phyloP scores from a whole-genome alignment of 129 eudicot genomes.

The Smallanthus sonchifolius region DNA sequence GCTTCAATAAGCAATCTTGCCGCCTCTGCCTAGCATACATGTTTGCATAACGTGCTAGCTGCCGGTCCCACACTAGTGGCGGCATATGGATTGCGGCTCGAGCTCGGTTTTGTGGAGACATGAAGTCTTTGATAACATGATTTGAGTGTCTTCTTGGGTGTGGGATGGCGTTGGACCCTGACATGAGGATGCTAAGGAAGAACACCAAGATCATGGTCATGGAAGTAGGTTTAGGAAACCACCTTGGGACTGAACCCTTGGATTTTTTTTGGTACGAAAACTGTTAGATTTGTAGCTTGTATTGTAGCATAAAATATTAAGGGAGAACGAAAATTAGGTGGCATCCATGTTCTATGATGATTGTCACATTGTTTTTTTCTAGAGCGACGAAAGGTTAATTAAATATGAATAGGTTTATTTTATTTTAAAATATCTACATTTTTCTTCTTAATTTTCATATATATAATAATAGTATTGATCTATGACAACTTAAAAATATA shows the following conservation, averaged over 20 bases:
- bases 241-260: slow-evolving; percentile 11
- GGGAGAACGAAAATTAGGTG: slow-evolving; percentile 40
- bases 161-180: slow-evolving; percentile 30
- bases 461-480: no score
- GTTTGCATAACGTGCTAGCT: slow-evolving; percentile 48
- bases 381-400: slow-evolving; percentile 1
- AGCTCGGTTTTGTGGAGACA: slow-evolving; percentile 56
- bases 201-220: slow-evolving; percentile 23
- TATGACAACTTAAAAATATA: no score
- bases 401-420: neutral
- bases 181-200: slow-evolving; percentile 33
- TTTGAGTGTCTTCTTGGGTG: neutral
- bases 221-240: slow-evolving; percentile 19
- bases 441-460: no score
- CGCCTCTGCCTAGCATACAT: slow-evolving; percentile 59
- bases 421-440: no score
- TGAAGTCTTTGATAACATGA: slow-evolving; percentile 30
- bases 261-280: slow-evolving; percentile 4
- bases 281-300: slow-evolving; percentile 18
- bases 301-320: slow-evolving; percentile 14
- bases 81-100: slow-evolving; percentile 43
- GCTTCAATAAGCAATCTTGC: slow-evolving; percentile 54
- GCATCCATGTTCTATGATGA: slow-evolving; percentile 84
- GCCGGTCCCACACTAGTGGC: slow-evolving; percentile 59
- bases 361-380: slow-evolving; percentile 34